phyloP scores from a whole-genome alignment of 2,329 filamentous ascomycete species.

The Penicillium digitatum region DNA sequence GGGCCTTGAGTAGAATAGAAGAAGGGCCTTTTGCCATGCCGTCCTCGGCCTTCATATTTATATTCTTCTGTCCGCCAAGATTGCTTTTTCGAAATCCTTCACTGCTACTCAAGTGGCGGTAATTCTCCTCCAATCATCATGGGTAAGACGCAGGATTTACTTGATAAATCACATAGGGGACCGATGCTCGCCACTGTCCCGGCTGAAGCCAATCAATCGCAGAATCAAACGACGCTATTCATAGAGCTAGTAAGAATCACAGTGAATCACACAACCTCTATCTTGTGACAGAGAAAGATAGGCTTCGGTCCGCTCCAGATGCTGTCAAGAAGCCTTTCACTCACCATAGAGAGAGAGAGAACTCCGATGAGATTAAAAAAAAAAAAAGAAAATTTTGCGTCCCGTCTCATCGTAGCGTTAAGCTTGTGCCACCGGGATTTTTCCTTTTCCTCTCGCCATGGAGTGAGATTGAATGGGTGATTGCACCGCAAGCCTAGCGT shows the following conservation, averaged over 20 bases:
- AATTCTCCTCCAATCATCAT: constrained; percentile 9
- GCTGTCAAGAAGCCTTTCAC: background rate
- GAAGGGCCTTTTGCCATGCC: background rate
- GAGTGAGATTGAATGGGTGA: background rate
- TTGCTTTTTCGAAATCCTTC: background rate
- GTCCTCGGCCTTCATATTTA: background rate
- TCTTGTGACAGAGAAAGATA: background rate
- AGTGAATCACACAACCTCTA: no score
- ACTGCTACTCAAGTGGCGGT: background rate
- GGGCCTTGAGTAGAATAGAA: background rate
- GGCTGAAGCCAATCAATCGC: background rate
- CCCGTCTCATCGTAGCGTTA: background rate
- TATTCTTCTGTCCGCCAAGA: background rate
- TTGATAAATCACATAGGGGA: background rate
- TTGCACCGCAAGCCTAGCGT: background rate
- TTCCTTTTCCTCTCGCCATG: constrained; percentile 9
- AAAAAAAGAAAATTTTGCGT: no score
- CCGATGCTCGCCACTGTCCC: background rate
- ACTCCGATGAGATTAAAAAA: background rate
- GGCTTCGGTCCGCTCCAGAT: background rate
- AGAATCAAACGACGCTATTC: background rate
- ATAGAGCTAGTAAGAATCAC: background rate
- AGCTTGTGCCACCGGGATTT: constrained; percentile 18
- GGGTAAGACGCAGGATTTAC: background rate
- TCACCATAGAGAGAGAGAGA: background rate